These are phyloP conservation scores for Pyricularia sp. DNA, from an alignment of 2,329 filamentous ascomycete species.

Conservation along the genomic window DNA sequence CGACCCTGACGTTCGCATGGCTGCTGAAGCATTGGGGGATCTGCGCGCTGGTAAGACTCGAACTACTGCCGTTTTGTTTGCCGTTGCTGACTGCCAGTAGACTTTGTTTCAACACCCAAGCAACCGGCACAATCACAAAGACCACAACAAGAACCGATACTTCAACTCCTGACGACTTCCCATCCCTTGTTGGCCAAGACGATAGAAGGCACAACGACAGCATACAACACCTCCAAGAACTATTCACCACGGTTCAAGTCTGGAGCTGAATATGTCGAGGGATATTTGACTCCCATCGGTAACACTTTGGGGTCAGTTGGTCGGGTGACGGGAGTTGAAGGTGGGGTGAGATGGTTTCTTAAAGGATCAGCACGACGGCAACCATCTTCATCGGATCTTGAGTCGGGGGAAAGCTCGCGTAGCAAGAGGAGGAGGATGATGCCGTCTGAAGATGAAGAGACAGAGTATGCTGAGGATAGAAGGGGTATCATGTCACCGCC, in stretches of 20 bases:
- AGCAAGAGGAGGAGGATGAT: constrained; percentile 46
- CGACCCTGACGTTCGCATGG: constrained; percentile 54
- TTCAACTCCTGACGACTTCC: constrained; percentile 76
- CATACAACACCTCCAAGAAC: constrained; percentile 78
- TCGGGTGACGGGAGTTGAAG: constrained; percentile 76
- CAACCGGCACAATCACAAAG: constrained; percentile 10
- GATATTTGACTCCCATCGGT: constrained; percentile 72
- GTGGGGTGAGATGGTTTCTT: constrained; percentile 74
- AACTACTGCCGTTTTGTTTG: constrained; percentile 7
- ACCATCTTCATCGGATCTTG: constrained; percentile 31
- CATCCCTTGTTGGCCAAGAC: constrained; percentile 78
- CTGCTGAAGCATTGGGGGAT: constrained; percentile 64
- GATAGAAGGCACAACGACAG: constrained; percentile 71
- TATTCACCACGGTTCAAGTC: constrained; percentile 81
- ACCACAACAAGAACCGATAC: constrained; percentile 54
- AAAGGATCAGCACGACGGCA: constrained; percentile 11
- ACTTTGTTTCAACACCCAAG: constrained; percentile 46
- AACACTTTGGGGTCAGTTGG: constrained; percentile 78
- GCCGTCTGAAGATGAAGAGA: not conserved
- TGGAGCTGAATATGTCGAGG: constrained; percentile 83
- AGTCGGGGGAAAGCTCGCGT: constrained; percentile 28
- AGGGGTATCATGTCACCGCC: constrained; percentile 1
- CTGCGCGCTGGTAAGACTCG: constrained; percentile 51
- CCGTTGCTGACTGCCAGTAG: constrained; percentile 21
- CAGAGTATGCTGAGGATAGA: constrained; percentile 13